Conservation (phyloP, 371 early-diverging fungal species). For the Syncephalis plumigaleata region DNA sequence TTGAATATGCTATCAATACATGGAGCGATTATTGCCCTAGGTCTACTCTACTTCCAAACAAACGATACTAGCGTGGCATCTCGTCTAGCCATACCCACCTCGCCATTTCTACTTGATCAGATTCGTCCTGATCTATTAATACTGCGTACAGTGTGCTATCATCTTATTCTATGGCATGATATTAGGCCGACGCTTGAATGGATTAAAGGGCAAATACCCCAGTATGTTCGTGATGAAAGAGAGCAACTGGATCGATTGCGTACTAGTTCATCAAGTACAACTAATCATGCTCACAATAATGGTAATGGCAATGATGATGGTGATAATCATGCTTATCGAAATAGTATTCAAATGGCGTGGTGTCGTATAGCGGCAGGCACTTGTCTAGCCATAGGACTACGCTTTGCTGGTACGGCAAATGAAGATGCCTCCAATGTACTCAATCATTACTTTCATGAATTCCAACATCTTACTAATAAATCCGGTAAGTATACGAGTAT, state of each 20-base stretch:
- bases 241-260: no score
- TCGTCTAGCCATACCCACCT: constrained; percentile 34
- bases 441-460: constrained; percentile 24
- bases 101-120: constrained; percentile 34
- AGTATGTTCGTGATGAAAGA: constrained; percentile 21
- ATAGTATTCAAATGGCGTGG: constrained; percentile 4
- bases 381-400: constrained; percentile 58
- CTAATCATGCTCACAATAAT: no score
- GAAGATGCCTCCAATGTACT: constrained; percentile 25
- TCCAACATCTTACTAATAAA: constrained; percentile 15
- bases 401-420: constrained; percentile 60
- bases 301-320: no score
- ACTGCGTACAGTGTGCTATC: constrained; percentile 39
- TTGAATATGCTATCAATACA: constrained; percentile 13
- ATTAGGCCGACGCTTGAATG: constrained; percentile 40
- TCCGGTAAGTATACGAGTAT: constrained; percentile 8
- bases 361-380: constrained; percentile 56
- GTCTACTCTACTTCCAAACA: constrained; percentile 63
- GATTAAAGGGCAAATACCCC: constrained; percentile 48
- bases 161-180: constrained; percentile 53
- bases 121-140: constrained; percentile 53
- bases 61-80: constrained; percentile 42
- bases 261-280: no score
- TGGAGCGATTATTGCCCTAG: constrained; percentile 67
- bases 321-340: no score